A percentile compares a stretch with the other conserved stretches of the same genome.
Evolutionary conservation across 441 rosid genomes (phyloP).

Genomic region (Biscutella laevigata): DNA sequence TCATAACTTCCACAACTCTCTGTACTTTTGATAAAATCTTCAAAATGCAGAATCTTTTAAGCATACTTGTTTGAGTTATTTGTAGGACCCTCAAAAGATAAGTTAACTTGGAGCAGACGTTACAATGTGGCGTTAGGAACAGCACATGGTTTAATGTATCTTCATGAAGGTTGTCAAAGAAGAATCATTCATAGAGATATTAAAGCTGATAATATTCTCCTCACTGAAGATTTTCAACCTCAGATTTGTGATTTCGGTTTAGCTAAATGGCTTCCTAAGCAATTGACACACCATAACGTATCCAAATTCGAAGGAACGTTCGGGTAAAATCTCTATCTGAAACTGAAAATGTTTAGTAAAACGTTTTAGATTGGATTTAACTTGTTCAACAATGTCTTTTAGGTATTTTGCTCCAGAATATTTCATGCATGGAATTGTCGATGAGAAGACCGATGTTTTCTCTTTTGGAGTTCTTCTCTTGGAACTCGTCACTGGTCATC

Average conservation of each 20-base stretch:
- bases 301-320: constrained; percentile 90
- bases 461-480: constrained; percentile 79
- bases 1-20: neutral
- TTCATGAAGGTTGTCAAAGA: constrained; percentile 69
- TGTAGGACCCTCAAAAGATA: constrained; percentile 44
- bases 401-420: constrained; percentile 92
- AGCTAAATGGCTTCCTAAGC: constrained; percentile 86
- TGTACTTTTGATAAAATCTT: neutral
- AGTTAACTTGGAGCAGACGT: constrained; percentile 68
- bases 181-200: constrained; percentile 91
- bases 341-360: neutral
- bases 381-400: constrained; percentile 6
- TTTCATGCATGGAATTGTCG: constrained; percentile 85
- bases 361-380: neutral
- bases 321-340: constrained; percentile 56
- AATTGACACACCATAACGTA: constrained; percentile 75
- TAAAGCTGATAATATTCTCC: constrained; percentile 85
- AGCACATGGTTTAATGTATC: constrained; percentile 75
- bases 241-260: constrained; percentile 95
- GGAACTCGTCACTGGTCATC: constrained; percentile 76
- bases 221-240: constrained; percentile 75
- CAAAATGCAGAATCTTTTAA: neutral
- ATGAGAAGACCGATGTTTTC: constrained; percentile 82
- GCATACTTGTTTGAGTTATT: neutral
- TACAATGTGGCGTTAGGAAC: constrained; percentile 73